phyloP scores from a whole-genome alignment of 78 protist genomes.

The Cavenderia fasciculata region DNA sequence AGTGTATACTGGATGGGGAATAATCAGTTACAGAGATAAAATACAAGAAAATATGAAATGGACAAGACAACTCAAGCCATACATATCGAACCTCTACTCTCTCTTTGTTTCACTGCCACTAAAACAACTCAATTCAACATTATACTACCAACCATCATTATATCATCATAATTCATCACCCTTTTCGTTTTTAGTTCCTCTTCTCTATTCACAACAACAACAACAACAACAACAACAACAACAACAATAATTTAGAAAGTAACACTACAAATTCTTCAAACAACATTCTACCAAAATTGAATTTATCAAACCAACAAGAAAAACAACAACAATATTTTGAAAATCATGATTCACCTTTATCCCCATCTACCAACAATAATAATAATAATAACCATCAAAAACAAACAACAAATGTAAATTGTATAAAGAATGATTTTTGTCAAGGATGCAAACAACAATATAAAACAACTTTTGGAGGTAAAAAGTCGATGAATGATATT shows the following conservation, averaged over 20 bases:
- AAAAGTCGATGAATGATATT: slow-evolving; percentile 21
- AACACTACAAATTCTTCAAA: no score
- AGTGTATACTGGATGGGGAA: slow-evolving; percentile 61
- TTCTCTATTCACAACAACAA: neutral
- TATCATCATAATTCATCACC: no score
- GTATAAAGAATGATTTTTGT: no score
- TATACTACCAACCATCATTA: slow-evolving; percentile 43
- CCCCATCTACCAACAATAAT: no score
- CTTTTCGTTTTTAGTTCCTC: no score
- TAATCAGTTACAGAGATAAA: slow-evolving; percentile 37
- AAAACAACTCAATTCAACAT: slow-evolving; percentile 13
- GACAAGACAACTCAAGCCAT: slow-evolving; percentile 26
- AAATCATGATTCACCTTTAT: no score
- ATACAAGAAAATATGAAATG: slow-evolving; percentile 27
- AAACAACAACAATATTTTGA: no score
- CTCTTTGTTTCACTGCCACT: neutral
- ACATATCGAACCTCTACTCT: slow-evolving; percentile 39
- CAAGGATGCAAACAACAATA: slow-evolving; percentile 16
- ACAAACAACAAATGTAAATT: no score
- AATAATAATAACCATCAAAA: no score
- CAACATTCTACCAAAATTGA: no score
- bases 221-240: neutral
- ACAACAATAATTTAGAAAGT: neutral
- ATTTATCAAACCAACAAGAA: no score
- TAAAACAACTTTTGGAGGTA: neutral